Evolutionary conservation across 768 basidiomycete species (phyloP), one percentile per base, ranked within the genome.

Genomic region (Krasilnikovozyma curviuscula): DNA sequence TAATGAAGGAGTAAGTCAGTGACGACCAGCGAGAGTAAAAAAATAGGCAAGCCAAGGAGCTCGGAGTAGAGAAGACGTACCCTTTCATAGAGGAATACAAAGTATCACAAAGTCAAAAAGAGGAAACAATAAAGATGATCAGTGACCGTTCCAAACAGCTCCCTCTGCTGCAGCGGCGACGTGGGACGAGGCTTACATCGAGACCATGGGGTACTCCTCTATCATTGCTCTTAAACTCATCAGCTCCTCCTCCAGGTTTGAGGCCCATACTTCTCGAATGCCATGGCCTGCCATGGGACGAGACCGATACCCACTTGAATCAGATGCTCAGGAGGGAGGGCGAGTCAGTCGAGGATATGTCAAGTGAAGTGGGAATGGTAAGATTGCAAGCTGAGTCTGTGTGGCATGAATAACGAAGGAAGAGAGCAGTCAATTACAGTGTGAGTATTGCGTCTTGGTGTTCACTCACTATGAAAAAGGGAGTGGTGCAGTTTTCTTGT

Each of bases 251-350:
- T 95, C 88, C 54, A 98, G 77, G 66, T 89, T 93, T 31, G 77
- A 79, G 2, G 76, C 75, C 89, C 91, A 98, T 58, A 98, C 91
- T 59, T 98, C 86, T 58, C 79, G 75, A 75, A 89, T 89, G 1
- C 56, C 32, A 34, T n/a, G 32, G 32, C n/a, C 32, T n/a, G 32
- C 32, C n/a, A 40, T 7, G 10, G 16, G 9, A 25, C 16, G 7
- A 38, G 16, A n/a, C 5, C 37, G 16, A 18, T 8, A 38, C 6
- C 37, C 37, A 18, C 24, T 23, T 6, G 6, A 6, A 6, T 38
- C 37, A 7, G 37, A 38, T 7, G 5, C 37, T 23, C 7, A 18
- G 28, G 25, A n/a, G 28, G 6, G 25, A 29, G 28, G 5, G 27
- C 41, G 28, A 25, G 21, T 13, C 8, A 13, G 19, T 38, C 37